Conservation (phyloP, 2,329 filamentous ascomycete genomes). For the Colletotrichum scovillei region DNA sequence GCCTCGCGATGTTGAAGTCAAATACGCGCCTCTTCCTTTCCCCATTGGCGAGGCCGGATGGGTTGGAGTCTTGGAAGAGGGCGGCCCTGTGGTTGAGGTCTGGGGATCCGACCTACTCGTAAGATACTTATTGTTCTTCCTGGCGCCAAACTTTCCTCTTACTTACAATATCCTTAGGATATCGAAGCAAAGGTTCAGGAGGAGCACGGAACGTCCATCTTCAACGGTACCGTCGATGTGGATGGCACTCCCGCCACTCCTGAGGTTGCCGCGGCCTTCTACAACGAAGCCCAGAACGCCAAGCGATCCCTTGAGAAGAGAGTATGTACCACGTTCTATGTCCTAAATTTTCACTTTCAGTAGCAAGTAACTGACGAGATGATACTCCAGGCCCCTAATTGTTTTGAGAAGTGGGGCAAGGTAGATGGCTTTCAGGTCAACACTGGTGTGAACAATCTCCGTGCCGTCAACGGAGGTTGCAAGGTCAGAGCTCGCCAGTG, state of each 20-base stretch:
- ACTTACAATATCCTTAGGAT: neutral
- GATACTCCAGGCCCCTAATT: neutral
- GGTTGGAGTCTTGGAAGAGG: neutral
- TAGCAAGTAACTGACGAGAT: neutral
- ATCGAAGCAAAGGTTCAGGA: neutral
- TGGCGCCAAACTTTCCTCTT: neutral
- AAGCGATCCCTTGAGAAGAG: neutral
- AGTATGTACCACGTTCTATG: neutral
- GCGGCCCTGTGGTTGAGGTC: constrained; percentile 5
- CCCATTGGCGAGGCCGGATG: constrained; percentile 12
- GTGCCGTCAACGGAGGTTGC: constrained; percentile 1
- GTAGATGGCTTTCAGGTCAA: neutral
- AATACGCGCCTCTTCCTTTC: neutral
- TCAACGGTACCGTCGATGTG: neutral
- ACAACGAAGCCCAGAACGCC: neutral
- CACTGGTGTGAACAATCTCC: neutral
- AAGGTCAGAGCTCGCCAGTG: constrained; percentile 3
- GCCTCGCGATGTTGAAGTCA: neutral
- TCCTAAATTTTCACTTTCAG: neutral
- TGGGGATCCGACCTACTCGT: constrained; percentile 9
- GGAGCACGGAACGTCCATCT: neutral
- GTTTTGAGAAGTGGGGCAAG: neutral
- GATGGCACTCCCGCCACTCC: neutral
- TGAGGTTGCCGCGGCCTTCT: too few relatives aligned
- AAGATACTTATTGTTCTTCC: neutral